phyloP scores from a whole-genome alignment of 2,329 filamentous ascomycete species.

The Teratosphaeria viscida region DNA sequence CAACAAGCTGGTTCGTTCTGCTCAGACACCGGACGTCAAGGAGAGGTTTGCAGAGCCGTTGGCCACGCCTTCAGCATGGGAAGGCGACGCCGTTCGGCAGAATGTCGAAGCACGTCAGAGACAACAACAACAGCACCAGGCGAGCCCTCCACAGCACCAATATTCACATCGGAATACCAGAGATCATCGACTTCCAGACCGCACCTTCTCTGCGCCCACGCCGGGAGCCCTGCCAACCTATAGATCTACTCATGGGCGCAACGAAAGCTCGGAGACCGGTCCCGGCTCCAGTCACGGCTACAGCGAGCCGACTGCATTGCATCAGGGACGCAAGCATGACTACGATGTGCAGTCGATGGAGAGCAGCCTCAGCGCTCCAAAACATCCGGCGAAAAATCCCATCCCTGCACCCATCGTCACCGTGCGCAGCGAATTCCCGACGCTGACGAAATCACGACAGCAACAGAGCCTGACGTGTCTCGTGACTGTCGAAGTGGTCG shows the following conservation, averaged over 20 bases:
- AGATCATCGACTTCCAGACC: conserved; percentile 18
- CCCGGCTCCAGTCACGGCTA: conserved; percentile 69
- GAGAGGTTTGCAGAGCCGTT: conserved; percentile 31
- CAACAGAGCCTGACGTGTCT: conserved; percentile 92
- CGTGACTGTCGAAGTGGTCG: conserved; percentile 85
- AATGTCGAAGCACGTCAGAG: conserved; percentile 7
- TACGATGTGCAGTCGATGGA: conserved; percentile 97
- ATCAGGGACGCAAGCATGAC: conserved; percentile 62
- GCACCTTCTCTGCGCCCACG: conserved; percentile 3
- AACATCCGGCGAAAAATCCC: conserved; percentile 64
- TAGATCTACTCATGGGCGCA: conserved; percentile 51
- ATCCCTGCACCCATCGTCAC: conserved; percentile 89
- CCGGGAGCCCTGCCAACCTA: conserved; percentile 12
- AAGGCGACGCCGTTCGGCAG: conserved; percentile 29
- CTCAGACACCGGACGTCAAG: conserved; percentile 38
- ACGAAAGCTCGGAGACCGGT: conserved; percentile 68
- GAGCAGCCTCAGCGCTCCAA: conserved; percentile 63
- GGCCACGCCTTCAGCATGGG: conserved; percentile 52
- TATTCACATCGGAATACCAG: conserved; percentile 6
- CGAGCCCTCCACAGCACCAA: neutral
- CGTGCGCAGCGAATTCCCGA: conserved; percentile 92
- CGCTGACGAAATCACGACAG: conserved; percentile 79
- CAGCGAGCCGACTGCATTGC: conserved; percentile 59
- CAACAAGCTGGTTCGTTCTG: conserved; percentile 81
- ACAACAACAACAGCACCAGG: conserved; percentile 2